Base-by-base conservation (phyloP, 192 early-diverging fungal species). In the Backusella psychrophila region DNA sequence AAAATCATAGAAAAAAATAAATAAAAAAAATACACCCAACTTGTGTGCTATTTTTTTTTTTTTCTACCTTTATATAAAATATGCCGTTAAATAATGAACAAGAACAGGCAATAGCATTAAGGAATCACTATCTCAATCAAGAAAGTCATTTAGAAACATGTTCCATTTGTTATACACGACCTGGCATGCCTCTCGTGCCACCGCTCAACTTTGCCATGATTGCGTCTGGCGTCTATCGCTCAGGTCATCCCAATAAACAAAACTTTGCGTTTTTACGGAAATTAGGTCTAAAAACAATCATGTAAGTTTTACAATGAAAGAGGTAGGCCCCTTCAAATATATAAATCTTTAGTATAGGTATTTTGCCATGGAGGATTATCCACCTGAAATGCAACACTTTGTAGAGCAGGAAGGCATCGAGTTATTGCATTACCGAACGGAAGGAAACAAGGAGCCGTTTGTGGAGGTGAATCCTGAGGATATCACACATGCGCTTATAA, bases 161-260 rank as follows among this genome's bases (percentile, higher is more conserved):
- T 46, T 17, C 59, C 66, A 72, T 81, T 29, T 81, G 80, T 44
- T 77, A 82, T 73, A 84, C 81, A 36, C 79, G 80, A 31, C 82
- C 87, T 19, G 78, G 77, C 38, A 77, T 79, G 26, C 83, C 91
- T 9, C 80, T 98, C 15, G 96, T 98, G 0, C 97, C 97, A 1
- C 95, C 96, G 29, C 84, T 96, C 36, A 97, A 97, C 85, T 99
- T 99, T 87, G 93, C 93, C 33, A 94, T 98, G 91, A 94, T 99
- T 7, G 91, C 92, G 4, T 90, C 92, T 14, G 96, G 95, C 11
- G 91, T 99, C 36, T 99, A 98, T 85, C 88, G 98, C 6, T 96
- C 96, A 4, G 98, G 96, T 21, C 95, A 93, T 77, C 98, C 98
- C 6, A 96, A 95, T 82, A 86, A 89, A 53, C 93, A 93, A 75